phyloP scores from a whole-genome alignment of 305 asterid species.

The Solanum hybrid region DNA sequence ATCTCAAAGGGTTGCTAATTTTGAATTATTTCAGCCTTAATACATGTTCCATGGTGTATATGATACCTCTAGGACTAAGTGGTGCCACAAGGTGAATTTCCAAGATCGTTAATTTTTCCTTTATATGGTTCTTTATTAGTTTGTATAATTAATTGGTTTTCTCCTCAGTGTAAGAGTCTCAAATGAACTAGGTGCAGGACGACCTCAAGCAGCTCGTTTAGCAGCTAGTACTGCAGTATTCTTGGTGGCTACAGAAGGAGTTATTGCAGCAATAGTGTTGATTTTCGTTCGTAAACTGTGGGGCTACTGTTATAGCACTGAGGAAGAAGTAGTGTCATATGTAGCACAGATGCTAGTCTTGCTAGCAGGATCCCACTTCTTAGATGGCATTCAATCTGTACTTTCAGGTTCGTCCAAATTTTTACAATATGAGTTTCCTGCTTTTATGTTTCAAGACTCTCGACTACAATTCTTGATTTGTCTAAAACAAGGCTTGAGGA shows the following conservation, averaged over 20 bases:
- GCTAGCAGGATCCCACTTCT: constrained; percentile 11
- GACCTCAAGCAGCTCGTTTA: constrained; percentile 12
- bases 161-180: constrained; percentile 8
- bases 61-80: constrained; percentile 57
- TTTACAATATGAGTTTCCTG: not conserved
- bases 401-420: constrained; percentile 6
- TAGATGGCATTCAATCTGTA: constrained; percentile 9
- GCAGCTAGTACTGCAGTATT: constrained; percentile 1
- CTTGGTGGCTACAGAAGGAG: constrained; percentile 8
- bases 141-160: not conserved
- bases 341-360: constrained; percentile 13
- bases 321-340: constrained; percentile 11
- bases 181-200: constrained; percentile 15
- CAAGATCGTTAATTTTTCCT: not conserved
- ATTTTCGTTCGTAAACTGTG: not conserved
- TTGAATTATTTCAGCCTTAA: constrained; percentile 25
- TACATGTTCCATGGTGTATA: constrained; percentile 46
- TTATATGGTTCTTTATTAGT: not conserved
- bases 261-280: not conserved
- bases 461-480: not conserved
- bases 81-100: constrained; percentile 44
- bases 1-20: not conserved
- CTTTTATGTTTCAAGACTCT: not conserved
- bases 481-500: not conserved
- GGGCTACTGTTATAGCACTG: constrained; percentile 13